These are phyloP conservation scores for Loxodes magnus DNA, from an alignment of 73 alveolate genomes.

Conservation along the genomic window DNA sequence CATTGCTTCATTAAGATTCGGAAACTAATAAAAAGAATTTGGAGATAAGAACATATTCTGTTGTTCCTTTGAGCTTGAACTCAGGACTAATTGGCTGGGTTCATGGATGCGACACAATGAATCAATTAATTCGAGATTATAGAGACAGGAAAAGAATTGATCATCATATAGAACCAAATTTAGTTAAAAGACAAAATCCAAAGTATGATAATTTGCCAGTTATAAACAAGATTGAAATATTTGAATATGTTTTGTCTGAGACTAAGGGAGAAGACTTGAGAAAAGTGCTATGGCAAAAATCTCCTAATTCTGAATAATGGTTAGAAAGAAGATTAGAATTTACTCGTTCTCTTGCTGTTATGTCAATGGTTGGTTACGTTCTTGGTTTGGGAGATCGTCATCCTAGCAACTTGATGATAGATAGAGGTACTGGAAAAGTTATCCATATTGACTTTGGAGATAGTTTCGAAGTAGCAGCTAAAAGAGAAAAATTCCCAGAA, in stretches of 20 bases:
- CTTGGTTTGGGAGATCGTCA: constrained; percentile 99
- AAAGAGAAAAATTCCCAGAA: constrained; percentile 97
- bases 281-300: constrained; percentile 86
- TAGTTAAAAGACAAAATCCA: constrained; percentile 68
- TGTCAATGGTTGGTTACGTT: constrained; percentile 97
- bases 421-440: constrained; percentile 81
- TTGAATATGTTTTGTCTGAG: constrained; percentile 71
- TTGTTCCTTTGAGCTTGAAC: constrained; percentile 88
- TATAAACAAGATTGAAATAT: constrained; percentile 81
- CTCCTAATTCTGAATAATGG: constrained; percentile 88
- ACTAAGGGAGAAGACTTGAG: constrained; percentile 91
- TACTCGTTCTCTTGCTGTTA: constrained; percentile 89
- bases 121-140: constrained; percentile 83
- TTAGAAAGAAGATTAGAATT: constrained; percentile 93
- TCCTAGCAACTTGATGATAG: constrained; percentile 96
- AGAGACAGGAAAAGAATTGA: constrained; percentile 66
- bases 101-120: constrained; percentile 92
- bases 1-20: constrained; percentile 82
- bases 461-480: constrained; percentile 96
- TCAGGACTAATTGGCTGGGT: constrained; percentile 98
- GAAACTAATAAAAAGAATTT: constrained; percentile 81
- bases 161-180: constrained; percentile 70
- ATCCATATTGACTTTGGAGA: constrained; percentile 99
- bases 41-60: constrained; percentile 86
- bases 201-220: constrained; percentile 73